Evolutionary conservation across 2,329 filamentous ascomycete genomes (phyloP).

Genomic region (Talaromyces sp.): DNA sequence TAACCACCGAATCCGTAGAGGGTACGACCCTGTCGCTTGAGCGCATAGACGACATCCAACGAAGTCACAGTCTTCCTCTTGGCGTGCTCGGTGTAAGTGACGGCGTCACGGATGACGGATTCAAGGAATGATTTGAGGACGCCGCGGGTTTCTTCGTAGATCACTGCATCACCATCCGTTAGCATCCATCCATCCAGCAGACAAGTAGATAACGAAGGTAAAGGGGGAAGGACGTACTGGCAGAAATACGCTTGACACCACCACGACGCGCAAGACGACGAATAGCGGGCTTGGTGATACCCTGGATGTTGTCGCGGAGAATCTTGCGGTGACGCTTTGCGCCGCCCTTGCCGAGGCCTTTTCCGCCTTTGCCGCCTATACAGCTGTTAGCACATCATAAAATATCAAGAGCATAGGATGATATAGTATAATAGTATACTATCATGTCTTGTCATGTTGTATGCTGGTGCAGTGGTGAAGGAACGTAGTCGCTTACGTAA

Average conservation of each 20-base stretch:
- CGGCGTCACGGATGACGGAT: constrained; percentile 74
- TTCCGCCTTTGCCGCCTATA: constrained; percentile 92
- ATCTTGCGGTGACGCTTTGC: constrained; percentile 99
- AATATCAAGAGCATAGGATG: background rate
- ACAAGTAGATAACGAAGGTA: too few species aligned
- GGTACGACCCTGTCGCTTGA: constrained; percentile 64
- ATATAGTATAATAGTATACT: background rate
- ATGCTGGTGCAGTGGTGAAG: background rate
- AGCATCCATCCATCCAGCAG: background rate
- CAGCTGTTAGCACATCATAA: background rate
- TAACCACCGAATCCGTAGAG: constrained; percentile 91
- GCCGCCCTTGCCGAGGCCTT: constrained; percentile 96
- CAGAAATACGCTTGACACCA: constrained; percentile 99
- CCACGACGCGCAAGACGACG: constrained; percentile 98
- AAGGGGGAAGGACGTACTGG: constrained; percentile 48
- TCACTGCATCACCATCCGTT: constrained; percentile 47
- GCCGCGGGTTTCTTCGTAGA: constrained; percentile 79
- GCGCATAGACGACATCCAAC: constrained; percentile 63
- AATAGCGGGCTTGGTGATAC: constrained; percentile 98
- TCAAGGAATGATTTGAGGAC: constrained; percentile 82
- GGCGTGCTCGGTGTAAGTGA: constrained; percentile 80
- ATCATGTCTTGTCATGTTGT: background rate
- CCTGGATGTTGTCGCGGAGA: constrained; percentile 99
- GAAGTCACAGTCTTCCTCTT: constrained; percentile 64
- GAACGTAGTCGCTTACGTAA: constrained; percentile 16